phyloP scores from a whole-genome alignment of 2,329 filamentous ascomycete genomes.

The Alternaria sp. region DNA sequence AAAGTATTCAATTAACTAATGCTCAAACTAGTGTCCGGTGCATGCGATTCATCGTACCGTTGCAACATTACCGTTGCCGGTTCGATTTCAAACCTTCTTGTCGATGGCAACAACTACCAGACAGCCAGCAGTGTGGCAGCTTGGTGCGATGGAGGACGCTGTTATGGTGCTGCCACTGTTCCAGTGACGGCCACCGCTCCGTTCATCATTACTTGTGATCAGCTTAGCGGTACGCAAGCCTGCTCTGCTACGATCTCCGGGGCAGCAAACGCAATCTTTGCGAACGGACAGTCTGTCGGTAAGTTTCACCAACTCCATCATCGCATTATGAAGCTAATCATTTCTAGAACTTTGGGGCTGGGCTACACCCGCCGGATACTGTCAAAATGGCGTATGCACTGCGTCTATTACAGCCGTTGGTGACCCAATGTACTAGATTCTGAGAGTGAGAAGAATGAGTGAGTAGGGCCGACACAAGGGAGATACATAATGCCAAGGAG shows the following conservation, averaged over 20 bases:
- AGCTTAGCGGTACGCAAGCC: neutral
- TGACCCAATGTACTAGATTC: neutral
- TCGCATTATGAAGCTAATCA: neutral
- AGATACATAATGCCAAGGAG: neutral
- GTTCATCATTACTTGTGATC: neutral
- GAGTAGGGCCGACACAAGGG: rapidly evolving
- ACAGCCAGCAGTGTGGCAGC: neutral
- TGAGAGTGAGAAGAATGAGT: neutral
- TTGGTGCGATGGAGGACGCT: neutral
- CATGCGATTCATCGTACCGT: neutral
- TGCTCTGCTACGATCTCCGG: neutral
- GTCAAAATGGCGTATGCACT: neutral
- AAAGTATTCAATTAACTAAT: neutral
- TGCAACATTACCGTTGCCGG: neutral
- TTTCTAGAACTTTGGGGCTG: neutral
- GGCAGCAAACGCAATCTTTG: neutral
- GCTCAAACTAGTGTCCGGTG: neutral
- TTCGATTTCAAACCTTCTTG: neutral
- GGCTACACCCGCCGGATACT: neutral
- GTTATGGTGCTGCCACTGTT: neutral
- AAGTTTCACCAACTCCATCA: neutral
- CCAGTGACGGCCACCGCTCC: neutral
- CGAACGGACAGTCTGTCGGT: neutral
- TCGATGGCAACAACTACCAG: neutral
- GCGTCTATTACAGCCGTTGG: neutral